These are phyloP conservation scores for Cytospora piceae DNA, from an alignment of 2,329 filamentous ascomycete species.

Conservation along the genomic window DNA sequence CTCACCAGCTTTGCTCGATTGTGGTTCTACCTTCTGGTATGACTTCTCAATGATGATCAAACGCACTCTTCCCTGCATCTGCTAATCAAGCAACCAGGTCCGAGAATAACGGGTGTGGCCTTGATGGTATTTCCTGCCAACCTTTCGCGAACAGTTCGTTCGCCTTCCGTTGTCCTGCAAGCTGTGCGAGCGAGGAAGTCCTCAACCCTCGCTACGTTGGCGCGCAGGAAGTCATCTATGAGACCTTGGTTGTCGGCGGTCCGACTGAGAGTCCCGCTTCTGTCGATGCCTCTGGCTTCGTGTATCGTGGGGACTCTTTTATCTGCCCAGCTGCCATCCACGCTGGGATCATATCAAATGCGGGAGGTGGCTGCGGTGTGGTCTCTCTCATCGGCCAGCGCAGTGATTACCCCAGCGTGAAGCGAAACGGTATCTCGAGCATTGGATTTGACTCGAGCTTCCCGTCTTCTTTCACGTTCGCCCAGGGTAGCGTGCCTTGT, in stretches of 20 bases:
- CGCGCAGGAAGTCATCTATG: constrained; percentile 26
- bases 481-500: constrained; percentile 52
- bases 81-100: constrained; percentile 20
- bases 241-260: constrained; percentile 26
- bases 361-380: constrained; percentile 24
- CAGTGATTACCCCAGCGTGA: constrained; percentile 45
- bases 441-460: constrained; percentile 71
- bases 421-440: constrained; percentile 61
- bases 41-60: neutral
- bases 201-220: constrained; percentile 27
- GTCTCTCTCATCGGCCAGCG: constrained; percentile 27
- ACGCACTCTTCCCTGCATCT: neutral
- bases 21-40: constrained; percentile 26
- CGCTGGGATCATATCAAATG: constrained; percentile 23
- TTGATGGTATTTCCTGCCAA: constrained; percentile 24
- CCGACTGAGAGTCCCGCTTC: constrained; percentile 10
- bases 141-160: constrained; percentile 28
- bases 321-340: constrained; percentile 29
- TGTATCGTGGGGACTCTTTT: constrained; percentile 28
- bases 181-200: constrained; percentile 25
- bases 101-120: constrained; percentile 25
- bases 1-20: constrained; percentile 15
- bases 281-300: constrained; percentile 12
- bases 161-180: constrained; percentile 27
- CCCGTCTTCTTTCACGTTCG: constrained; percentile 70